A percentile compares a stretch with the other conserved stretches of the same genome.
Evolutionary conservation across 2,329 filamentous ascomycete genomes (phyloP).

Genomic region (Teratosphaeria destructans): DNA sequence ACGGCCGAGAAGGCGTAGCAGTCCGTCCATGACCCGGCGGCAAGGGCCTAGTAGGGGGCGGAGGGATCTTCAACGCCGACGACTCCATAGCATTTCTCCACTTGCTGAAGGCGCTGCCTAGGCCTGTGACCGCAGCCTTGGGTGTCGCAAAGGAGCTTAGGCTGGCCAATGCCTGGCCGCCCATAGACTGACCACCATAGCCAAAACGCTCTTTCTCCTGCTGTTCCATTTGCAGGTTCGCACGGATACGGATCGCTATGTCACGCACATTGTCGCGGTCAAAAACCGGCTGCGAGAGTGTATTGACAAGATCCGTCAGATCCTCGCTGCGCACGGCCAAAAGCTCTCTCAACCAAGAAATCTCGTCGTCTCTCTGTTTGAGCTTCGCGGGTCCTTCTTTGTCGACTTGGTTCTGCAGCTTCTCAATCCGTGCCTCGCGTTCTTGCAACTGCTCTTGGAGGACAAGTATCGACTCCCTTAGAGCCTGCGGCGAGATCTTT

Average conservation of each 20-base stretch:
- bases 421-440: conserved; percentile 80
- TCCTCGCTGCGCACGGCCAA: conserved; percentile 84
- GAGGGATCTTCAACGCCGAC: conserved; percentile 19
- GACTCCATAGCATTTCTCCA: conserved; percentile 62
- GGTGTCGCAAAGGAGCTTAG: conserved; percentile 70
- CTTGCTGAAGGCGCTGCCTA: conserved; percentile 94
- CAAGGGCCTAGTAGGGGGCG: conserved; percentile 33
- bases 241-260: conserved; percentile 82
- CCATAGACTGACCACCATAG: conserved; percentile 7
- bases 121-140: conserved; percentile 58
- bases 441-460: conserved; percentile 94
- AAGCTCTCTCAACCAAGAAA: conserved; percentile 87
- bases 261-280: conserved; percentile 74
- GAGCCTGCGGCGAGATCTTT: conserved; percentile 85
- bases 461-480: conserved; percentile 92
- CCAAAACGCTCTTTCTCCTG: conserved; percentile 80
- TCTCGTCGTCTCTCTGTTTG: conserved; percentile 86
- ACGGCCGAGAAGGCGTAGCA: conserved; percentile 35
- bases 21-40: conserved; percentile 14
- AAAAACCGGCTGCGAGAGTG: conserved; percentile 61
- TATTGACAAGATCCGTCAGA: conserved; percentile 79
- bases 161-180: conserved; percentile 57
- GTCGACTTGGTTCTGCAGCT: conserved; percentile 68
- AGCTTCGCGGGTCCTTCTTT: conserved; percentile 72
- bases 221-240: conserved; percentile 95